These are phyloP conservation scores for Alternaria incomplexa DNA, from an alignment of 2,329 filamentous ascomycete genomes.

Conservation along the genomic window DNA sequence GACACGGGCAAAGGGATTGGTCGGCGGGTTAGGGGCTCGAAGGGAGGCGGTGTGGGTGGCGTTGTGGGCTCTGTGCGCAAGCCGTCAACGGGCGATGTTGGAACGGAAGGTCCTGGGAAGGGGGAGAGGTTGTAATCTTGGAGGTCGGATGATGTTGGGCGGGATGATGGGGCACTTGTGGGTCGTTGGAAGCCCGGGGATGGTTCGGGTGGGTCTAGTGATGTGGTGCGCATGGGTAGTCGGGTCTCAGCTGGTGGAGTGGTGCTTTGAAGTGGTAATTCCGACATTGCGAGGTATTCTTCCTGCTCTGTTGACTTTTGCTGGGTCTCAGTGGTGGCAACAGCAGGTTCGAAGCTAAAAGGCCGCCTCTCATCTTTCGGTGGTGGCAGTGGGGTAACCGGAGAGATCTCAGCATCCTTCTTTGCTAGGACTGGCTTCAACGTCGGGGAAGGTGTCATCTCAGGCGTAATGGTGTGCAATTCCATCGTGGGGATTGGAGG, in stretches of 20 bases:
- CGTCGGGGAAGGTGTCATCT: conserved; percentile 37
- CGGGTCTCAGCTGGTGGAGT: conserved; percentile 5
- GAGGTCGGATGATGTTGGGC: neutral
- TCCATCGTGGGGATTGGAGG: conserved; percentile 21
- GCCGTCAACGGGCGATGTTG: conserved; percentile 6
- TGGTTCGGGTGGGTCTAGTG: conserved; percentile 13
- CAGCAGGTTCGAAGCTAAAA: conserved; percentile 34
- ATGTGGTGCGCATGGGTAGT: conserved; percentile 11
- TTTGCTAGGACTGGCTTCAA: conserved; percentile 21
- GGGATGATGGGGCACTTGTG: conserved; percentile 2
- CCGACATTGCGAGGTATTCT: neutral
- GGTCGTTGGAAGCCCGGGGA: neutral
- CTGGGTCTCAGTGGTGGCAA: conserved; percentile 2
- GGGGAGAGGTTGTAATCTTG: conserved; percentile 6
- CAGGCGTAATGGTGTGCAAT: conserved; percentile 35
- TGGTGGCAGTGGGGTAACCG: conserved; percentile 26
- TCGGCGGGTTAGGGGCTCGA: conserved; percentile 29
- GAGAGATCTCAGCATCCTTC: conserved; percentile 26
- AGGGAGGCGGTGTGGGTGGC: conserved; percentile 8
- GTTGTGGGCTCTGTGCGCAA: neutral
- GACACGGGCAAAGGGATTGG: conserved; percentile 16
- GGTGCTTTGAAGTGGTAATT: conserved; percentile 1
- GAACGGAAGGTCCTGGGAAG: conserved; percentile 6
- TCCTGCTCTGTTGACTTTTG: conserved; percentile 1
- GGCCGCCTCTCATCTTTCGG: conserved; percentile 23